Conservation (phyloP, 2,329 filamentous ascomycete species). For the Chaetomium olivaceum region DNA sequence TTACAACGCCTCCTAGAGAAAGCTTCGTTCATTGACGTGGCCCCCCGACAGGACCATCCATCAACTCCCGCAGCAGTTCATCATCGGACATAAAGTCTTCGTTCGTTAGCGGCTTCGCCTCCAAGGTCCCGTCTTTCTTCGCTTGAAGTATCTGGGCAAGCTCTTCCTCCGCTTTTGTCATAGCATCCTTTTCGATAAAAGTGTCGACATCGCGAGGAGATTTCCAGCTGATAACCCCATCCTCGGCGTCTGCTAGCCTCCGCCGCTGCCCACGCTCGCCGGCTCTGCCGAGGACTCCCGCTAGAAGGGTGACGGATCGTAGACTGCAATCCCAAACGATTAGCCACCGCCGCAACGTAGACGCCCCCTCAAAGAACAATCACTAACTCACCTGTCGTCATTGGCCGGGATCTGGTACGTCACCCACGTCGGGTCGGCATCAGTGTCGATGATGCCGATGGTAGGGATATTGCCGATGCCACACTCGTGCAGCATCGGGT, state of each 20-base stretch:
- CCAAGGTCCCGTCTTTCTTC: background rate
- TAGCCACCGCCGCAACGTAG: background rate
- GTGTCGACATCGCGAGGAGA: constrained; percentile 46
- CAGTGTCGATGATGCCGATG: constrained; percentile 91
- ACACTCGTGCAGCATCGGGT: constrained; percentile 87
- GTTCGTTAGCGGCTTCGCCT: background rate
- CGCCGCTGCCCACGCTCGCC: constrained; percentile 73
- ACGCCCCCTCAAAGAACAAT: no score
- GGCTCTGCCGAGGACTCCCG: constrained; percentile 80
- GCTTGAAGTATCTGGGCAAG: background rate
- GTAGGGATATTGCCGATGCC: constrained; percentile 85
- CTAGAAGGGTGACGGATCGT: constrained; percentile 77
- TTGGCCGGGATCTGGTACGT: constrained; percentile 97
- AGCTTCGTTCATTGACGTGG: background rate
- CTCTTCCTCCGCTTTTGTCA: background rate
- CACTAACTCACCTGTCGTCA: constrained; percentile 73
- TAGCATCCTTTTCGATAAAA: constrained; percentile 10
- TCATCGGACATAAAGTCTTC: constrained; percentile 27
- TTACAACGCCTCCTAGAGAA: background rate
- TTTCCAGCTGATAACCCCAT: constrained; percentile 64
- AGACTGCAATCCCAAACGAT: constrained; percentile 55
- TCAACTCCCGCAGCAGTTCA: constrained; percentile 20
- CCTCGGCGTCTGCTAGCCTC: constrained; percentile 62
- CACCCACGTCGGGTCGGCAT: constrained; percentile 88
- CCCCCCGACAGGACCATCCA: background rate